Percentiles rank a stretch among this genome's conserved stretches.
phyloP scores from a whole-genome alignment of 495 filamentous ascomycete species.

The Neurospora tetrasperma region DNA sequence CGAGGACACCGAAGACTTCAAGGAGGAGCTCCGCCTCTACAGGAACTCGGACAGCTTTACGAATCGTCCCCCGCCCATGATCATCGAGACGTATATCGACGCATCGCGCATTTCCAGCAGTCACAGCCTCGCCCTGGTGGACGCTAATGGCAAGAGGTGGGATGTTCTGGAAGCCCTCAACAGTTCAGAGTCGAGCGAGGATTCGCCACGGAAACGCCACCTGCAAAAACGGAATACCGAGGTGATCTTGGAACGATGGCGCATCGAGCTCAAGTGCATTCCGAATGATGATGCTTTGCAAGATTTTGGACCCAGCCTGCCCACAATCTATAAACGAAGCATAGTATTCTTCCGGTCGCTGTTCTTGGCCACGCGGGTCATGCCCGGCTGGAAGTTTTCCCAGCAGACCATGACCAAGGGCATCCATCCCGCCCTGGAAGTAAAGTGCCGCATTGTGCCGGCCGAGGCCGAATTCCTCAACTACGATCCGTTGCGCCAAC shows the following conservation, averaged over 20 bases:
- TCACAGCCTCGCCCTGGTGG: constrained; percentile 77
- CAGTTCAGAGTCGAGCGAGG: constrained; percentile 46
- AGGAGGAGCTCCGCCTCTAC: constrained; percentile 72
- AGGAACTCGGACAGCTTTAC: constrained; percentile 63
- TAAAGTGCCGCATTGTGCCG: constrained; percentile 67
- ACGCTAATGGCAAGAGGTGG: constrained; percentile 84
- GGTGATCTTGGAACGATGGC: constrained; percentile 87
- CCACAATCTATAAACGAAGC: constrained; percentile 89
- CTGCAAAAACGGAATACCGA: constrained; percentile 42
- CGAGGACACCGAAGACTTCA: constrained; percentile 79
- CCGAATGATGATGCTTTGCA: constrained; percentile 38
- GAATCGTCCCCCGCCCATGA: constrained; percentile 70
- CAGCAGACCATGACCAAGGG: constrained; percentile 58
- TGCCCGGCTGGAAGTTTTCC: constrained; percentile 82
- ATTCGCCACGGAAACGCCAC: constrained; percentile 26
- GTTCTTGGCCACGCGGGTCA: constrained; percentile 70
- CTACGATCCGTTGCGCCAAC: constrained; percentile 58
- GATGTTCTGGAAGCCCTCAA: constrained; percentile 79
- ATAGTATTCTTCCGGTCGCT: constrained; percentile 90
- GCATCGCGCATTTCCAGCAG: constrained; percentile 67
- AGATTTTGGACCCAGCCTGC: constrained; percentile 61
- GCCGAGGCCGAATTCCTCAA: constrained; percentile 42
- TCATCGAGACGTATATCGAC: constrained; percentile 87
- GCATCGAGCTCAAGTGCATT: constrained; percentile 56
- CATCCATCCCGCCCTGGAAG: constrained; percentile 51